Conservation (phyloP, 768 basidiomycete species). For the Trametes elegans region DNA sequence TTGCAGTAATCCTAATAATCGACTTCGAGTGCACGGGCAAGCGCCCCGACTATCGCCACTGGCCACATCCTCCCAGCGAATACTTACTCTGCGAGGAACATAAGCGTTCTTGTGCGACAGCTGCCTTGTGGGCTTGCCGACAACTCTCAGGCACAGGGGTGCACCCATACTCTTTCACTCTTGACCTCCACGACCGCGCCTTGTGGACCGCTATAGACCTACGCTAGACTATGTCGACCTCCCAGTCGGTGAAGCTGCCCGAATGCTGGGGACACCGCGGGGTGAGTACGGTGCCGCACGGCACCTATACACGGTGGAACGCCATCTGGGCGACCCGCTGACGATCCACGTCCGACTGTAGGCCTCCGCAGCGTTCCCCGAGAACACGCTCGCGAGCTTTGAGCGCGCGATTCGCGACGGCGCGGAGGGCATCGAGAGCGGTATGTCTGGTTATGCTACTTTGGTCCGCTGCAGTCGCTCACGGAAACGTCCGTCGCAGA, state of each 20-base stretch:
- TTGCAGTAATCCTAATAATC: too few species aligned
- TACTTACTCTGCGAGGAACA: too few species aligned
- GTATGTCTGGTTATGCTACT: conserved; percentile 45
- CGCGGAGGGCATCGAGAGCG: conserved; percentile 91
- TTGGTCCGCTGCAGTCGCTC: background rate
- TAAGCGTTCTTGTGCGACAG: too few species aligned
- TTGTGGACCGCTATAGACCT: background rate
- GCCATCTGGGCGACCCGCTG: too few species aligned
- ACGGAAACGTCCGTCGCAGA: conserved; percentile 58
- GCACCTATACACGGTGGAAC: too few species aligned
- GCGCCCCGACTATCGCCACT: too few species aligned
- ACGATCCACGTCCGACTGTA: too few species aligned
- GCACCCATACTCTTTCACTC: background rate
- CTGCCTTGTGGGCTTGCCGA: too few species aligned
- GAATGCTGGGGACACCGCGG: conserved; percentile 31
- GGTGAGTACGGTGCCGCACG: conserved; percentile 17
- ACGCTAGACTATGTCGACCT: background rate
- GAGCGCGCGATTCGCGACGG: conserved; percentile 89
- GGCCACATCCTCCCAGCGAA: too few species aligned
- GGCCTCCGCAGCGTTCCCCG: conserved; percentile 83
- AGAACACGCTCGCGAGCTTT: conserved; percentile 92
- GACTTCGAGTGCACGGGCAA: too few species aligned
- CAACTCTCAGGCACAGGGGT: too few species aligned
- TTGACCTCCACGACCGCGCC: background rate
- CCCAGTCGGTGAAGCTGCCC: conserved; percentile 6